Conservation (phyloP, 768 basidiomycete species). For the Termitomyces sp. region DNA sequence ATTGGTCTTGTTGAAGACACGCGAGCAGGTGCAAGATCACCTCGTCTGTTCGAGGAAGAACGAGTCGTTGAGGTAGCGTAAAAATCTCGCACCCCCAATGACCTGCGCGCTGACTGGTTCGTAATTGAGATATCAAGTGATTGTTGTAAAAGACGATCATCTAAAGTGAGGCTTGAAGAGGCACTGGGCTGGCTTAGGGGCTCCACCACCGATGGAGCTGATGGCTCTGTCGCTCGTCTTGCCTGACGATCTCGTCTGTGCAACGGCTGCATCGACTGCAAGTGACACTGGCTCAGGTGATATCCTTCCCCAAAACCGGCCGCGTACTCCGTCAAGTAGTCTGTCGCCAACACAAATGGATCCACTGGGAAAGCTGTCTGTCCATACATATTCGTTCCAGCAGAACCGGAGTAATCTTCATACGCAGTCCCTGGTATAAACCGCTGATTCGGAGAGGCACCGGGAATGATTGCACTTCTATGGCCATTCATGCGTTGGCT, state of each 20-base stretch:
- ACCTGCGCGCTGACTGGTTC: neutral
- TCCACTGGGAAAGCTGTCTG: slow-evolving; percentile 7
- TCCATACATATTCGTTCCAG: neutral
- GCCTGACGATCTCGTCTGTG: neutral
- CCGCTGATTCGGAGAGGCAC: slow-evolving; percentile 25
- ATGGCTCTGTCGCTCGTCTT: neutral
- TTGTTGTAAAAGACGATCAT: neutral
- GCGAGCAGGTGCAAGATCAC: neutral
- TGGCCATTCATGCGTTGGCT: slow-evolving; percentile 6
- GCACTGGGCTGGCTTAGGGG: neutral
- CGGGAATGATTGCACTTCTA: slow-evolving; percentile 25
- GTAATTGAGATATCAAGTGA: neutral
- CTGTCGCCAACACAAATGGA: slow-evolving; percentile 19
- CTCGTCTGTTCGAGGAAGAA: neutral
- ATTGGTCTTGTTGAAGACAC: neutral
- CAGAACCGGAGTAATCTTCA: neutral
- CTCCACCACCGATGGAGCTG: neutral
- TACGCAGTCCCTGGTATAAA: slow-evolving; percentile 17
- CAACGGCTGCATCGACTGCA: neutral
- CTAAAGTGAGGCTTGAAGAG: neutral
- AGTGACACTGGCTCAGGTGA: neutral
- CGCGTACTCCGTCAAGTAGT: slow-evolving; percentile 19
- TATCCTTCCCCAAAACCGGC: slow-evolving; percentile 22
- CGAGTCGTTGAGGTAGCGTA: neutral
- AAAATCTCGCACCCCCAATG: neutral